These are phyloP conservation scores for Lactarius akahatsu DNA, from an alignment of 768 basidiomycete species.

Conservation along the genomic window DNA sequence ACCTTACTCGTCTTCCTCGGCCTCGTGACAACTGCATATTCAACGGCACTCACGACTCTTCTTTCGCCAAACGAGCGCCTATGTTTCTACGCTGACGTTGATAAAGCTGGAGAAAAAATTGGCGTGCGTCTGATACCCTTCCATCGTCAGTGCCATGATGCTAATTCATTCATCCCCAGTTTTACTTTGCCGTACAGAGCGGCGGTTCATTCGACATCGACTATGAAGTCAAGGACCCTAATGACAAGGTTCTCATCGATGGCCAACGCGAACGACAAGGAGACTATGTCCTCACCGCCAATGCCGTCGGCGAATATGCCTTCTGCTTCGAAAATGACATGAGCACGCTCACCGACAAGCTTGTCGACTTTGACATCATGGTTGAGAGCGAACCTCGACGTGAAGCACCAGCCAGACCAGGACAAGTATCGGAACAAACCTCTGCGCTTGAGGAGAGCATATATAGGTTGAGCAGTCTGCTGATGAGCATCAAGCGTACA, in stretches of 20 bases:
- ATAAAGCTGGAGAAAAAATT: constrained; percentile 92
- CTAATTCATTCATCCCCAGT: constrained; percentile 47
- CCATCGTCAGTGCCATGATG: background rate
- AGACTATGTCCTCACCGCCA: constrained; percentile 96
- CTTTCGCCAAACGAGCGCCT: constrained; percentile 76
- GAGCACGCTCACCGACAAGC: constrained; percentile 89
- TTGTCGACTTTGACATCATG: constrained; percentile 97
- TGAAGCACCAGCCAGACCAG: constrained; percentile 83
- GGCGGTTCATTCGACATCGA: constrained; percentile 97
- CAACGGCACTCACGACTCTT: constrained; percentile 75
- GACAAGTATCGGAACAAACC: constrained; percentile 90
- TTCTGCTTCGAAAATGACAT: constrained; percentile 99
- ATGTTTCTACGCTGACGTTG: constrained; percentile 96
- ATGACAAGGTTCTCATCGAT: constrained; percentile 82
- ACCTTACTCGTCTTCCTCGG: constrained; percentile 24
- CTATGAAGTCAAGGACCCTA: constrained; percentile 90
- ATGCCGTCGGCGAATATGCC: constrained; percentile 83
- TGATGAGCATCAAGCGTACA: constrained; percentile 86
- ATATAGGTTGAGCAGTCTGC: constrained; percentile 82
- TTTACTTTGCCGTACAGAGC: constrained; percentile 98
- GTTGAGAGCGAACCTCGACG: constrained; percentile 95
- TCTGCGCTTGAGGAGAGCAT: constrained; percentile 93
- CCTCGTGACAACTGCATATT: constrained; percentile 34
- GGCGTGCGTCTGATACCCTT: constrained; percentile 51
- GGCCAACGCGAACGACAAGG: constrained; percentile 90